Conservation (phyloP, 2,329 filamentous ascomycete species). For the Parastagonospora nodorum region DNA sequence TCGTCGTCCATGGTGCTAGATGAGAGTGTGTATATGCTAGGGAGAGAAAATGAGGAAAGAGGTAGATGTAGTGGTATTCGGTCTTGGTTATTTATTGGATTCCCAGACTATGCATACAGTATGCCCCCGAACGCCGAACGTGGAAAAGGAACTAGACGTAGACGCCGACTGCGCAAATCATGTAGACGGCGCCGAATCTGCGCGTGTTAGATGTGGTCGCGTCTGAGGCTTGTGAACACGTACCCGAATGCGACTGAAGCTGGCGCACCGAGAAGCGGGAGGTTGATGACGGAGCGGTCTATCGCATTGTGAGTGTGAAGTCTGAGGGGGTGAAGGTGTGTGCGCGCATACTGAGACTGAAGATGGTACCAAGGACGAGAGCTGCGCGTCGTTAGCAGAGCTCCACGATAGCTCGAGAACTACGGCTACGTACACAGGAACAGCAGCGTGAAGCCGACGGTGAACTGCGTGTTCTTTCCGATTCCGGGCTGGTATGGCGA, state of each 20-base stretch:
- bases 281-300: constrained; percentile 82
- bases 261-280: constrained; percentile 79
- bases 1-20: constrained; percentile 30
- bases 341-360: constrained; percentile 75
- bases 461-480: constrained; percentile 82
- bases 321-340: background rate
- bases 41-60: constrained; percentile 3
- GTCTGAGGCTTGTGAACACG: constrained; percentile 41
- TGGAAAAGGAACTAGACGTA: constrained; percentile 72
- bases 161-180: constrained; percentile 98
- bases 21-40: constrained; percentile 10
- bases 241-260: constrained; percentile 91
- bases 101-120: constrained; percentile 42
- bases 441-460: constrained; percentile 77
- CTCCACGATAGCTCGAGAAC: constrained; percentile 11
- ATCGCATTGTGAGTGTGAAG: constrained; percentile 61
- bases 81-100: constrained; percentile 44
- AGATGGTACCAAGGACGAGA: constrained; percentile 74
- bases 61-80: constrained; percentile 12
- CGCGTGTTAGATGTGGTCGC: background rate
- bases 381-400: constrained; percentile 50
- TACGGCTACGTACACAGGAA: constrained; percentile 60
- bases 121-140: constrained; percentile 34
- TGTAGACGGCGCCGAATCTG: constrained; percentile 93
- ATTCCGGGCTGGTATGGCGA: constrained; percentile 82